Evolutionary conservation across 1,284 basidiomycete species (phyloP), one percentile per base, ranked within the genome.

Genomic region (Ganoderma meredithae): DNA sequence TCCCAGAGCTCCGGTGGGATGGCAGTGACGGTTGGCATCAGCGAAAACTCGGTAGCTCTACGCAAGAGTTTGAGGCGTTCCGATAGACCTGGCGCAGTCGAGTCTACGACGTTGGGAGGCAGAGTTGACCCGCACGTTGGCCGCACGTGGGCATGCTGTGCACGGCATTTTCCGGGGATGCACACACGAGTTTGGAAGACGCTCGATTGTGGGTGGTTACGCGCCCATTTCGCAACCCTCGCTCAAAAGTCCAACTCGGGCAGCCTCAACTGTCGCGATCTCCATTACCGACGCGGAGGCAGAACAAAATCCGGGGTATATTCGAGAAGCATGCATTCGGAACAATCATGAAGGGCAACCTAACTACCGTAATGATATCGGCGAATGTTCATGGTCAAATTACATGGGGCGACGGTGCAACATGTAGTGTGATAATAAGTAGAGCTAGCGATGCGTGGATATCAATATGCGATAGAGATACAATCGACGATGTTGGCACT

Each of bases 381-480:
- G 49, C 63, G 41, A 65, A 60, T 64, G 41, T 63, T 63, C 65
- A 72, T 62, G 69, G 70, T 60, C 58, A 41, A 41, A 60, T 72
- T 72, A 72, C 71, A 72, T 70, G 69, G 69, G 69, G 69, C 69
- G 67, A 70, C 67, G 64, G 47, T 69, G 71, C 71, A 72, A 72
- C 71, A 72, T 70, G 71, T 69, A 49, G 47, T 49, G 47, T 49
- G 67, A 64, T 58, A 68, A 72, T 70, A 69, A 64, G 67, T 72
- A 70, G 67, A 72, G 65, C 65, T 68, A 69, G 67, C 66, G 66
- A 69, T 70, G 68, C 56, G 69, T 55, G 65, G 65, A 72, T 69
- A 74, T 69, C 69, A 65, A 68, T 69, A 73, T 70, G 69, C 68
- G 56, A 62, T 73, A 74, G 68, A 72, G 72, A 74, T 72, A 74